Base-by-base conservation (phyloP, 352 stramenopile species). In the Phytophthora rubi region DNA sequence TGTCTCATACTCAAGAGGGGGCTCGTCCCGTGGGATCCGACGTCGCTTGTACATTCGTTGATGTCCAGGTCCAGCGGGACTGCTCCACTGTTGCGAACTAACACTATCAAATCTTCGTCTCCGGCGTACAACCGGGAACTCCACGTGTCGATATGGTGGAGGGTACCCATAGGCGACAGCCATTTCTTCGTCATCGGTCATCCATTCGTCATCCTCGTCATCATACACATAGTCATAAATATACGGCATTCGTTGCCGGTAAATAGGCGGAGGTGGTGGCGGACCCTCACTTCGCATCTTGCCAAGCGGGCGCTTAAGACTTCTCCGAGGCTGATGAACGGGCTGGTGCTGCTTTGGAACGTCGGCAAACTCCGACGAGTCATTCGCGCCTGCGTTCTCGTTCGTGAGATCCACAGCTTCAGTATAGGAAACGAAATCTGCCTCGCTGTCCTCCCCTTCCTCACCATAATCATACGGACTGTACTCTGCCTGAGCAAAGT, bases 221-320 rank as follows among this genome's bases (percentile, higher is more conserved):
- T 76, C 70, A 45, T 75, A 74, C 21, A 53, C 44, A 60, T 76
- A 78, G 18, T 80, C 73, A 81, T 73, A 76, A 70, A 76, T 76
- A 73, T 70, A 73, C 10, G 74, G 74, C 53, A 64, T 56, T 59
- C 66, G 62, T 47, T 70, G 66, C 53, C 70, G 62, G 48, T 76
- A 81, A 73, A 79, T 71, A 61, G 56, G 28, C 51, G 73, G 62
- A 21, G 65, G 70, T 10, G 42, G 21, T 10, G 42, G 21, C 30
- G 60, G 51, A 12, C 49, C 49, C 47, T 77, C 62, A 7, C 28
- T 59, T 70, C 59, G 63, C 54, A 71, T 53, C 6, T 54, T 75
- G 18, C 59, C 65, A 35, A 76, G 55, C 7, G 70, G 70, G 8
- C 74, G 74, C 35, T 81, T 78, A 0, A 68, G 42, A 33, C 52